These are phyloP conservation scores for Neurospora sp. DNA, from an alignment of 495 filamentous ascomycete genomes.

Conservation along the genomic window DNA sequence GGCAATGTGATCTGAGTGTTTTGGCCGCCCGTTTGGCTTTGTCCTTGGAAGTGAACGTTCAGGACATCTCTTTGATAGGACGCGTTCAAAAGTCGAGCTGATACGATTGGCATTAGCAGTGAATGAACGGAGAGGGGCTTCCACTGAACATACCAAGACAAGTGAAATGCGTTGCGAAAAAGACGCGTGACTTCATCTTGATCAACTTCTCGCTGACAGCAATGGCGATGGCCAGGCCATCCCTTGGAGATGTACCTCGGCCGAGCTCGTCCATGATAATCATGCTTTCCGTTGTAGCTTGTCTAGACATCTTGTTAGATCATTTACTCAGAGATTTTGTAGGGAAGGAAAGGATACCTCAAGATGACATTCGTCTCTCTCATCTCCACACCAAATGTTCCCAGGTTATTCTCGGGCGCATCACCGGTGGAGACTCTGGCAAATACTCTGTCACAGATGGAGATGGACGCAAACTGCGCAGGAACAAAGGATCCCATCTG, in stretches of 20 bases:
- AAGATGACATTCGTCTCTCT: constrained; percentile 89
- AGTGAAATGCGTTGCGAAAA: constrained; percentile 89
- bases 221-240: constrained; percentile 83
- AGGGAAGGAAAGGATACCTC: constrained; percentile 26
- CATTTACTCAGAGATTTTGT: constrained; percentile 33
- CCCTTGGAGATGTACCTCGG: constrained; percentile 78
- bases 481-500: constrained; percentile 91
- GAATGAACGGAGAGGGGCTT: not conserved
- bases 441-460: constrained; percentile 74
- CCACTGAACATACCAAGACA: constrained; percentile 46
- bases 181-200: constrained; percentile 63
- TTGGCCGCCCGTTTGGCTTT: constrained; percentile 38
- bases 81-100: constrained; percentile 53
- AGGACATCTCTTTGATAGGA: constrained; percentile 62
- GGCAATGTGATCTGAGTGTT: constrained; percentile 61
- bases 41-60: constrained; percentile 70
- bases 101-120: not conserved
- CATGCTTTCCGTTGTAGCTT: constrained; percentile 64
- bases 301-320: constrained; percentile 27
- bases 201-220: constrained; percentile 81
- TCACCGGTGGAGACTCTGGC: constrained; percentile 80
- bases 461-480: constrained; percentile 71
- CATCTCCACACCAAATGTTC: constrained; percentile 93
- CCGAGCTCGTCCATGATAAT: constrained; percentile 91
- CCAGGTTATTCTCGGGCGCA: constrained; percentile 81